Evolutionary conservation across 352 stramenopile species (phyloP).

Genomic region (Globisporangium lucens): DNA sequence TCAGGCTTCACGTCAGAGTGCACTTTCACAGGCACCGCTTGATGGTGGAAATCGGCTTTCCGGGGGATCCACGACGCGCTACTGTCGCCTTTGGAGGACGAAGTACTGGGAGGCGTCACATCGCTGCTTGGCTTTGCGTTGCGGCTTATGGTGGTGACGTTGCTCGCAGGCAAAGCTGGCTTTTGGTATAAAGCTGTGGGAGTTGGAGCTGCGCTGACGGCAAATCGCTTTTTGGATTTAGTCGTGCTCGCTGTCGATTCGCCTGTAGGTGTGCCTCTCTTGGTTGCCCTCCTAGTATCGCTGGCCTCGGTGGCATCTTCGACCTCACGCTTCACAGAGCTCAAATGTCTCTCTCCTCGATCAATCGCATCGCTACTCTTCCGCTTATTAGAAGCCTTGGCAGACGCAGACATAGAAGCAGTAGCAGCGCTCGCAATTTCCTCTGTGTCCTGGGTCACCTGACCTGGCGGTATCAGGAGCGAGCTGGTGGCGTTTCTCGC

Average conservation of each 20-base stretch:
- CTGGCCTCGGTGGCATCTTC: no score
- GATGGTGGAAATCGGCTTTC: constrained; percentile 13
- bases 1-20: background rate
- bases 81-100: background rate
- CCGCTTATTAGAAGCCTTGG: background rate
- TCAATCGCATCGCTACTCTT: no score
- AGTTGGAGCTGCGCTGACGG: background rate
- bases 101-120: background rate
- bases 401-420: background rate
- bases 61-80: constrained; percentile 9
- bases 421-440: background rate
- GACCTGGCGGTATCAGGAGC: background rate
- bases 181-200: background rate
- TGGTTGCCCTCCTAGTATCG: no score
- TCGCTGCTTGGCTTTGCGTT: background rate
- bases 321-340: no score
- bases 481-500: background rate
- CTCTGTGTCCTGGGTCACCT: constrained; percentile 1
- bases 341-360: no score
- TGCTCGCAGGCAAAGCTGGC: background rate
- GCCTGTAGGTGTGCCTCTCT: no score
- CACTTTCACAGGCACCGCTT: background rate
- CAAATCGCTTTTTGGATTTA: background rate
- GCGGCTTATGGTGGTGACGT: background rate
- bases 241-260: no score